Evolutionary conservation across 352 stramenopile species (phyloP), one percentile per base, ranked within the genome.

Genomic region (Phytophthora quininea): DNA sequence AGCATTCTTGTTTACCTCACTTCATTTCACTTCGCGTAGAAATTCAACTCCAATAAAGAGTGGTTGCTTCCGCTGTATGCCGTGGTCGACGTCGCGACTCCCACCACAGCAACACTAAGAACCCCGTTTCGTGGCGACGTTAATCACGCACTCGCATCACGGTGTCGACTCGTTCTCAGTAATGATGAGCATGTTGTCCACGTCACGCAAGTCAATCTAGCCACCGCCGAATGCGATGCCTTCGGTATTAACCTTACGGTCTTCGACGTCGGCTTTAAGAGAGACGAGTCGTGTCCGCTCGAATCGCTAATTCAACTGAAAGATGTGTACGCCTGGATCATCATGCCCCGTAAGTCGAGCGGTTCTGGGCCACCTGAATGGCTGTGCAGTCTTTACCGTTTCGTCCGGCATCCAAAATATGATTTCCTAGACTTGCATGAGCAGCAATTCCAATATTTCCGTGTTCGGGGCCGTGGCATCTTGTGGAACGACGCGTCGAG

Each of bases 61-160:
- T 91, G 79, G 40, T 46, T 92, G 29, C 27, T 60, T 19, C 82
- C 84, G 1, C 55, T 91, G 11, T 91, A 88, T 42, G 77, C 80
- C 11, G 61, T 58, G 0, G 66, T 78, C n/a, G 58, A 72, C 0
- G 49, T 89, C 29, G 35, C 29, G n/a, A 77, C 74, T 6, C 27
- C 62, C 0, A 74, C 58, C 0, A 65, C 58, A n/a, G 76, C 62
- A 2, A 12, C 69, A 4, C 35, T 89, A 3, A 67, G 55, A 19
- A 78, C 73, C 0, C 76, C 76, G 14, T 83, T 76, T 38, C 49
- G 10, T 0, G 19, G 62, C 24, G 57, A 85, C 1, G 29, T 86
- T 3, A 14, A 69, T 9, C 42, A 58, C 2, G 19, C 31, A 5
- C 38, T 86, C 15, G n/a, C 7, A 11, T 69, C 37, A 33, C 29